Base-by-base conservation (phyloP, 192 early-diverging fungal genomes). In the Oehlia diaphana region DNA sequence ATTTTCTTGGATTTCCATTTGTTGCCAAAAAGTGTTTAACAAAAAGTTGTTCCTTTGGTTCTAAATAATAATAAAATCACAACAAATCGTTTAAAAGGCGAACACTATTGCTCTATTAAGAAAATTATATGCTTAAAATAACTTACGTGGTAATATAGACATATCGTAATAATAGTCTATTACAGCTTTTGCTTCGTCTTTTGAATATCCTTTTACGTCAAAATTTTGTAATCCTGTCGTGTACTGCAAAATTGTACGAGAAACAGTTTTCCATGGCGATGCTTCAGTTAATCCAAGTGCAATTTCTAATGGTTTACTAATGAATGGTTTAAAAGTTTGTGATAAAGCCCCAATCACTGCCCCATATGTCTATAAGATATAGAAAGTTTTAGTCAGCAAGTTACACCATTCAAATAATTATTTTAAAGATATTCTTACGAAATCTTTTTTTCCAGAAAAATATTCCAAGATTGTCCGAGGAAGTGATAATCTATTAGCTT, bases 391-490 rank as follows among this genome's bases (percentile, higher is more conserved):
- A 77, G 47, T 28, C 33, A 65, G 64, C 4, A 42, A 68, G 28
- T 28, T 23, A 68, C 3, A 12, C 13, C 31, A 35, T 23, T 9
- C 16, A 58, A 50, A 64, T 19, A 26, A 63, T 26, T 21, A 33
- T 0, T 49, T 2, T 16, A 2, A 70, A 4, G 63, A 19, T 12
- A 19, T 14, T 71, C 73, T 61, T 80, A 80, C 82, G 50, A 87
- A 82, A 69, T 81, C 64, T 63, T 68, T 84, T 39, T 88, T 80
- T 63, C 86, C 88, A 23, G 83, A 78, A 74, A 90, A 83, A 64
- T 87, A 85, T 53, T 87, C 67, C 81, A 90, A 82, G 42, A 90
- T 80, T 21, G 86, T 49, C 61, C 86, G 80, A 35, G 85, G 82
- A 9, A 90, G 77, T 28, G 81, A 79, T 23, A 90, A 75, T 33